Conservation (phyloP, 1,284 basidiomycete species). For the Hypsizygus ulmarius region DNA sequence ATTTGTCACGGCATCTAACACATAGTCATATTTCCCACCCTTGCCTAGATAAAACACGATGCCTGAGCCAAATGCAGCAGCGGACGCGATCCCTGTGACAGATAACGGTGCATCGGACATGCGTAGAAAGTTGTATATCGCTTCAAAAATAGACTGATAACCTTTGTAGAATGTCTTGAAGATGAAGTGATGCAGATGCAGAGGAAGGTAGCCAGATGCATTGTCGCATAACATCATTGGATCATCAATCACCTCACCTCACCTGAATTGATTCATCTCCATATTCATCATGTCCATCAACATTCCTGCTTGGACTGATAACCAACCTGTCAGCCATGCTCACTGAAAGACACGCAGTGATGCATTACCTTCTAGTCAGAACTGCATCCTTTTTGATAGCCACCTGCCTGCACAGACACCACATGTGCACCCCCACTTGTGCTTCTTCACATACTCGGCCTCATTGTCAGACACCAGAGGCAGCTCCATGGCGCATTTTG, state of each 20-base stretch:
- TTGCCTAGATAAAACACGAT: slow-evolving; percentile 17
- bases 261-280: neutral
- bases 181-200: slow-evolving; percentile 10
- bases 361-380: too few species aligned
- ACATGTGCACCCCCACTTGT: too few species aligned
- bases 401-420: too few species aligned
- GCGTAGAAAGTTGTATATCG: slow-evolving; percentile 3
- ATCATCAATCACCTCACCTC: neutral
- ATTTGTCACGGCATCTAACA: slow-evolving; percentile 21
- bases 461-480: too few species aligned
- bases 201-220: slow-evolving; percentile 16
- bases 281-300: slow-evolving; percentile 6
- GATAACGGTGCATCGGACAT: slow-evolving; percentile 1
- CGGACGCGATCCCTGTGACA: neutral
- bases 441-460: too few species aligned
- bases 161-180: slow-evolving; percentile 22
- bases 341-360: too few species aligned
- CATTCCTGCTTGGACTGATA: slow-evolving; percentile 1
- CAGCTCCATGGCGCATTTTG: too few species aligned
- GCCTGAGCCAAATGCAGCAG: neutral
- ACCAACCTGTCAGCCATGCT: neutral
- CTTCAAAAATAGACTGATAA: slow-evolving; percentile 15
- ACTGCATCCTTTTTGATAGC: too few species aligned
- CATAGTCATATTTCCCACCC: slow-evolving; percentile 23
- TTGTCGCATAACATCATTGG: neutral